Evolutionary conservation across 2,329 filamentous ascomycete species (phyloP).

Genomic region (Diaporthe sp.): DNA sequence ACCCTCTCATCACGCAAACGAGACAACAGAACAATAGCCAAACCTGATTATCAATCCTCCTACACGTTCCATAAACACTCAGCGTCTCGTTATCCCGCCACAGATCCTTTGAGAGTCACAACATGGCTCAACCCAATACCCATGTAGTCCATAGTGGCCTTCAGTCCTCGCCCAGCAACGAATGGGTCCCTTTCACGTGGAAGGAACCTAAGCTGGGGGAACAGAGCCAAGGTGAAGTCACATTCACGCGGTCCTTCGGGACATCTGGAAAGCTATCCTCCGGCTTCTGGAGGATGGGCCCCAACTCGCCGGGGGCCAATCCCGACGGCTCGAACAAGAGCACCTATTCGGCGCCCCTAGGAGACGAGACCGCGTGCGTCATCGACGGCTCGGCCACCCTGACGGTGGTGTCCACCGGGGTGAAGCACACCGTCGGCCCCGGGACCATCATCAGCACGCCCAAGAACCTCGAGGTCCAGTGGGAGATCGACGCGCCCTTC

Average conservation of each 20-base stretch:
- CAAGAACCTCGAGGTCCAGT: conserved; percentile 34
- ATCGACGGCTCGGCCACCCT: conserved; percentile 33
- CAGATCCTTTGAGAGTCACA: neutral
- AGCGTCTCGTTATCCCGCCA: fast-evolving
- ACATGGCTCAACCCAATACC: neutral
- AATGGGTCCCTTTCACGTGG: neutral
- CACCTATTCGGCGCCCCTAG: conserved; percentile 23
- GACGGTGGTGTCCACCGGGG: conserved; percentile 26
- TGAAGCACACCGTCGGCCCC: neutral
- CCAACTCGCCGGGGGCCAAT: neutral
- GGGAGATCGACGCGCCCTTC: conserved; percentile 33
- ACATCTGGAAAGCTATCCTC: neutral
- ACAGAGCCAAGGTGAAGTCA: neutral
- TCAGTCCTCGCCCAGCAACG: neutral
- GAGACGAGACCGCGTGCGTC: conserved; percentile 30
- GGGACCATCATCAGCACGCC: conserved; percentile 22
- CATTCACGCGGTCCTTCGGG: neutral
- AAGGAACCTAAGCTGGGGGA: neutral
- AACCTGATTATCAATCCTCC: fast-evolving
- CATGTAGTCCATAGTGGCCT: neutral
- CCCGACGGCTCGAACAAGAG: neutral
- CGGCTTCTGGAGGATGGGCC: neutral
- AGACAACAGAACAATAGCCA: neutral
- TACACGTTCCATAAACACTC: fast-evolving
- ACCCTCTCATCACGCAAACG: neutral